Conservation (phyloP, 768 basidiomycete genomes). For the Leccinum longicurvipes region DNA sequence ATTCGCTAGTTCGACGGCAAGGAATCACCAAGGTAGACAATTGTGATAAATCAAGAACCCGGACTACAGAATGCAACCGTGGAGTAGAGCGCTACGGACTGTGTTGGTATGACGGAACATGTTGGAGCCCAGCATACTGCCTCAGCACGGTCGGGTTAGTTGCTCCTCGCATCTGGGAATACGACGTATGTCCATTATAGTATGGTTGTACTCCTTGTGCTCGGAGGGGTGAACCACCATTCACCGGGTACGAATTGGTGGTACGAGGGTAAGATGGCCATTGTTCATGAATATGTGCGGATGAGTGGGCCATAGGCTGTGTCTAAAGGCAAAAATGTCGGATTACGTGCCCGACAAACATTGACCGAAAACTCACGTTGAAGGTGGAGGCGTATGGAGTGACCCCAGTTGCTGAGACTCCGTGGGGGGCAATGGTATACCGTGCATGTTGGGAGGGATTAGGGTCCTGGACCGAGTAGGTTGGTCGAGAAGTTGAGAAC, state of each 20-base stretch:
- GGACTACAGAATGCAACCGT: background rate
- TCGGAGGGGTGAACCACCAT: slow-evolving; percentile 16
- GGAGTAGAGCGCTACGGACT: slow-evolving; percentile 17
- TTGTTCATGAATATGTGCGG: slow-evolving; percentile 21
- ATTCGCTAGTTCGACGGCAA: background rate
- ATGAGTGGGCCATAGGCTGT: slow-evolving; percentile 12
- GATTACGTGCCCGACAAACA: background rate
- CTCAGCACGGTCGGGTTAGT: slow-evolving; percentile 15
- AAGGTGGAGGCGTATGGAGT: slow-evolving; percentile 25
- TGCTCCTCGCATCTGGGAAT: slow-evolving; percentile 28
- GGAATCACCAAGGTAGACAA: background rate
- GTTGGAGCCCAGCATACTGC: slow-evolving; percentile 28
- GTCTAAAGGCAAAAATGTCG: slow-evolving; percentile 3
- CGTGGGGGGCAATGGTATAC: slow-evolving; percentile 18
- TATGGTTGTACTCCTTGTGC: slow-evolving; percentile 25
- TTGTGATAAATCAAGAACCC: slow-evolving; percentile 9
- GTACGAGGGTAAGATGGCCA: slow-evolving; percentile 28
- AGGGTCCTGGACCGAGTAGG: slow-evolving; percentile 23
- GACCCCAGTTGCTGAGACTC: slow-evolving; percentile 11
- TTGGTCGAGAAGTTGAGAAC: slow-evolving; percentile 33
- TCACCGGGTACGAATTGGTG: slow-evolving; percentile 16
- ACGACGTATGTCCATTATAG: slow-evolving; percentile 24
- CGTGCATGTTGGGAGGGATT: slow-evolving; percentile 15
- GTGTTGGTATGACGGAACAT: slow-evolving; percentile 29
- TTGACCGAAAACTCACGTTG: slow-evolving; percentile 15